Base-by-base conservation (phyloP, 2,329 filamentous ascomycete species). In the Fusarium albosuccineum region DNA sequence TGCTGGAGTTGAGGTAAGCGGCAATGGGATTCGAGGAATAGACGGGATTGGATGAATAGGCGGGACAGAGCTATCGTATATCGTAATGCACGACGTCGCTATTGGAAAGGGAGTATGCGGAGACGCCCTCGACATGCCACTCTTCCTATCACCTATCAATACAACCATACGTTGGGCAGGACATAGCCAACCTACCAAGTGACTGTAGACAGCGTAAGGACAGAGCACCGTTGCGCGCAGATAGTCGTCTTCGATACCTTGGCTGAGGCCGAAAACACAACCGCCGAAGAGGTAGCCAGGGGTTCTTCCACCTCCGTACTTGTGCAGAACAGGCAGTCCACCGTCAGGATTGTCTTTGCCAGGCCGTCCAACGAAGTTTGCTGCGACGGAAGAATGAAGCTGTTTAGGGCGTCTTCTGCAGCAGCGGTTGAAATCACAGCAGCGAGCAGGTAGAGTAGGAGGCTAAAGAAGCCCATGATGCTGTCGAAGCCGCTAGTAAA, bases 181-280 rank as follows among this genome's bases (percentile, higher is more conserved):
- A 3, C 6, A 9, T 22, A 9, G 7, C 3, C 2, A 27, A 34
- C 68, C 42, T 66, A 74, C 71, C 57, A 64, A 16, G 56, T 62
- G 9, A 62, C 63, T 26, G 71, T 71, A 14, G 61, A 62, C 9
- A 73, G 50, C 13, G 71, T 73, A 4, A 69, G 14, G 16, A 70
- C 36, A 27, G 54, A 57, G 33, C 71, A 74, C 33, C 56, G 45
- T 6, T 70, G 62, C 9, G 68, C 58, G 42, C 72, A 74, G 14
- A 66, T 36, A 13, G 71, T 67, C 30, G 68, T 72, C 46, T 62
- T 60, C 5, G 67, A 45, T 27, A 41, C 45, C 29, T 57, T 42
- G 10, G 22, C 54, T 41, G 51, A 46, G 9, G 49, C 49, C 37
- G 57, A 44, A 41, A 40, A 30, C 29, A 42, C 27, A 10, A n/a